These are phyloP conservation scores for Colletotrichum coccodes DNA, from an alignment of 2,329 filamentous ascomycete genomes.

Conservation along the genomic window DNA sequence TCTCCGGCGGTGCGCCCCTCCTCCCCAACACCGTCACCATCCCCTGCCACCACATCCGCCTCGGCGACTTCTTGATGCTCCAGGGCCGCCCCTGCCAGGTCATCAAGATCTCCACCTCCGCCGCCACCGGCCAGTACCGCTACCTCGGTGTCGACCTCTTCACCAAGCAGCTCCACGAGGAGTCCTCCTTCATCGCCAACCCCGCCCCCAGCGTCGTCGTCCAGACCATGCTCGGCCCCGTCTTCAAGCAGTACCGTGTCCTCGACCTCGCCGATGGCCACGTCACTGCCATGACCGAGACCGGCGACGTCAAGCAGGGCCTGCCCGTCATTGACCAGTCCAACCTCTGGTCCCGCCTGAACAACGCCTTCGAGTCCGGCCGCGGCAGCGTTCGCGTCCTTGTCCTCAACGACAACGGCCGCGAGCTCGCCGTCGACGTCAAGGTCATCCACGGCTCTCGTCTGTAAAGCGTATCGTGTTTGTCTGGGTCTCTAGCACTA, in stretches of 20 bases:
- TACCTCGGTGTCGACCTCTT: conserved; percentile 99
- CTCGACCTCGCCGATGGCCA: conserved; percentile 91
- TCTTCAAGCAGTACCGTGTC: conserved; percentile 99
- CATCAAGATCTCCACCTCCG: conserved; percentile 98
- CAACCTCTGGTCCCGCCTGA: conserved; percentile 83
- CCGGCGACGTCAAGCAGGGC: conserved; percentile 96
- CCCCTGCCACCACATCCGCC: conserved; percentile 99
- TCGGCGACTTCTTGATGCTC: conserved; percentile 98
- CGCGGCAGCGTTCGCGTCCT: conserved; percentile 94
- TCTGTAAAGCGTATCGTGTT: conserved; percentile 57
- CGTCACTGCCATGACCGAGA: conserved; percentile 98
- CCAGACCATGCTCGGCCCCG: conserved; percentile 98
- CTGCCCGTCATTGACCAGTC: conserved; percentile 96
- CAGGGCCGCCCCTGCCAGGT: conserved; percentile 99
- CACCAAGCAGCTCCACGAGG: conserved; percentile 99
- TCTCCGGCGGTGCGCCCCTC: conserved; percentile 46
- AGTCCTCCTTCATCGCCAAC: conserved; percentile 98
- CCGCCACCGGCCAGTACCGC: conserved; percentile 98
- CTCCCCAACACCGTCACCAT: conserved; percentile 92
- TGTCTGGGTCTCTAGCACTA: conserved; percentile 36
- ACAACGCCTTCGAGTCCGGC: conserved; percentile 87
- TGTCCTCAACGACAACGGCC: conserved; percentile 92
- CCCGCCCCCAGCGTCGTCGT: conserved; percentile 95
- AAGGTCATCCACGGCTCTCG: conserved; percentile 92
- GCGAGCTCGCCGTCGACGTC: conserved; percentile 97